Evolutionary conservation across 2,329 filamentous ascomycete genomes (phyloP), one percentile per base, ranked within the genome.

Genomic region (Sclerotinia sclerotiorum): DNA sequence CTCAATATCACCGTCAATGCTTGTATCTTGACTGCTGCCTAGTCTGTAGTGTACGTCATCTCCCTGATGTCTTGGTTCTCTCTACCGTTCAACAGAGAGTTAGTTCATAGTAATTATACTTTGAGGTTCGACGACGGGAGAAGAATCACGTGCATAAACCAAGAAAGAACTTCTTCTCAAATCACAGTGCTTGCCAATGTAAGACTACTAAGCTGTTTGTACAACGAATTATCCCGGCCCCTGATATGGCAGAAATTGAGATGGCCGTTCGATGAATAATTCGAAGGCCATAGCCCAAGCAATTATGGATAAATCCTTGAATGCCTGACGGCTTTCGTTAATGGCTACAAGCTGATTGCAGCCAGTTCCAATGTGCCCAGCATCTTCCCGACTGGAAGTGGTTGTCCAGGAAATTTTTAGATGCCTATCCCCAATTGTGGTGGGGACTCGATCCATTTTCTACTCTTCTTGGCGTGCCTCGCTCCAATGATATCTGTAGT

Each of bases 401-500:
- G 42, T 27, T n/a, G 42, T 19, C 57, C 57, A 61, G 11, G n/a
- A 61, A 19, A 48, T 17, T 21, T n/a, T 42, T 48, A 24, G 2
- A 15, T 29, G 5, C 11, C 5, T 32, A 13, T 29, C 19, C 5
- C 10, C 19, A 13, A 61, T 48, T 1, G n/a, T 1, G 0, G 32
- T 29, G 1, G 57, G 27, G n/a, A 48, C 42, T n/a, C 3, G 15
- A n/a, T 61, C 2, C 3, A 21, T 21, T 48, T 61, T 42, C 8
- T 61, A 48, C 32, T 24, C 17, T 46, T 61, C 42, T 35, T 61
- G 42, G 15, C 57, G 57, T 61, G 57, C 42, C 10, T 61, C 42
- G 3, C 57, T 61, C 57, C 42, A 61, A 32, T 61, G 57, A 46
- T 48, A 61, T 10, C 2, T 32, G 21, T 48, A 48, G 32, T 32